These are phyloP conservation scores for Trypanosoma avium DNA, from an alignment of 208 protist species.

Conservation along the genomic window DNA sequence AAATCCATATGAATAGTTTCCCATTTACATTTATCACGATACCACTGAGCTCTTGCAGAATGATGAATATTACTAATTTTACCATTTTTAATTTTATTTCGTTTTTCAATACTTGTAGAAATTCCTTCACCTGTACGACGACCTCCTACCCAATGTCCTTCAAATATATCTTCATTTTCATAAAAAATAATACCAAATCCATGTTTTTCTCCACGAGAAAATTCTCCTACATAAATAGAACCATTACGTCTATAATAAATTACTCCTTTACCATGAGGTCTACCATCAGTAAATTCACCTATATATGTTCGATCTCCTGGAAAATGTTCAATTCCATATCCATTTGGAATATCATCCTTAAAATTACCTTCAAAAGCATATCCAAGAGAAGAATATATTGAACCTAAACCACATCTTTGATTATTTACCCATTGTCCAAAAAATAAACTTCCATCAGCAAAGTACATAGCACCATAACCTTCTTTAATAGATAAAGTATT, in stretches of 20 bases:
- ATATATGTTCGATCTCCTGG: constrained; percentile 19
- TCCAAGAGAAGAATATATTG: constrained; percentile 14
- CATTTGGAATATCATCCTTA: constrained; percentile 21
- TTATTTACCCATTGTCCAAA: constrained; percentile 23
- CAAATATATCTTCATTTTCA: constrained; percentile 37
- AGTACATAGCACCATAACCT: constrained; percentile 23
- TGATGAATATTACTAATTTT: neutral
- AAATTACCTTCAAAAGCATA: constrained; percentile 31
- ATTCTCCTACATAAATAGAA: constrained; percentile 27
- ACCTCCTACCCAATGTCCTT: constrained; percentile 28
- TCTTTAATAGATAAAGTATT: constrained; percentile 8
- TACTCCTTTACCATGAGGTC: constrained; percentile 16
- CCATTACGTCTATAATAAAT: constrained; percentile 30
- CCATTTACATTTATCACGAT: constrained; percentile 10
- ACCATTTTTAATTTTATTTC: neutral
- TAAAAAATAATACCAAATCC: constrained; percentile 28
- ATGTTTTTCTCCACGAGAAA: constrained; percentile 28
- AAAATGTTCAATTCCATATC: constrained; percentile 17
- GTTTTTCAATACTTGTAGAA: neutral
- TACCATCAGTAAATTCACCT: constrained; percentile 23
- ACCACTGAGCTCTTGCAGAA: constrained; percentile 1
- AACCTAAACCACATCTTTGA: constrained; percentile 20
- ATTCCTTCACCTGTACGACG: constrained; percentile 26
- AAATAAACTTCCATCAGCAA: constrained; percentile 26
- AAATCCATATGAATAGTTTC: neutral